Percentiles rank a stretch among this genome's conserved stretches.
These are phyloP conservation scores for Rhododendron williamsianum DNA, from an alignment of 148 eudicot species.

Conservation along the genomic window DNA sequence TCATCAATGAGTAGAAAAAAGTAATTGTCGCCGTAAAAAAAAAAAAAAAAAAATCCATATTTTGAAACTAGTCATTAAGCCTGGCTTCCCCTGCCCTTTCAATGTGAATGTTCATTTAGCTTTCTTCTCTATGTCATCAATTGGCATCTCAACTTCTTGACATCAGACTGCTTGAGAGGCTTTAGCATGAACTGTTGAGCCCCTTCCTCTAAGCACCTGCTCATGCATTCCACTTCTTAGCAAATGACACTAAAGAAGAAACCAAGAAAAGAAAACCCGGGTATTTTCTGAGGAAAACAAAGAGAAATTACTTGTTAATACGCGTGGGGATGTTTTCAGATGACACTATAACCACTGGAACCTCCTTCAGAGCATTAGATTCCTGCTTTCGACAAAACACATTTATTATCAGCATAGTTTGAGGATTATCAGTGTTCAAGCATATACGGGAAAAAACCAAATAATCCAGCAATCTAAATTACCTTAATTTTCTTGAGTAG, in stretches of 20 bases:
- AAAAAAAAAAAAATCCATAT: background rate
- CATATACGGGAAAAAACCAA: background rate
- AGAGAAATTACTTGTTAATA: constrained; percentile 44
- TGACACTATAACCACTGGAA: constrained; percentile 80
- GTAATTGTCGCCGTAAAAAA: background rate
- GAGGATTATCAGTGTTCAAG: background rate
- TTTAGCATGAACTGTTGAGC: constrained; percentile 70
- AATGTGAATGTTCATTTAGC: constrained; percentile 2
- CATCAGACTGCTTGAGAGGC: constrained; percentile 60
- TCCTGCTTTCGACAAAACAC: constrained; percentile 31
- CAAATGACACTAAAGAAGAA: background rate
- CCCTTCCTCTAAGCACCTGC: constrained; percentile 80
- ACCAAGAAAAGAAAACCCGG: background rate
- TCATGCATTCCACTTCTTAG: background rate
- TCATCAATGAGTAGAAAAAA: background rate
- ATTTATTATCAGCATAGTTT: background rate
- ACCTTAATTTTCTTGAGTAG: constrained; percentile 1
- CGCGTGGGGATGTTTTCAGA: constrained; percentile 72
- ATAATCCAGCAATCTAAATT: background rate
- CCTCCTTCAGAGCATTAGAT: constrained; percentile 55
- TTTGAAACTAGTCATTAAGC: background rate
- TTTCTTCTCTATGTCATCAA: constrained; percentile 24
- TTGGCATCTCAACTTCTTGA: constrained; percentile 44
- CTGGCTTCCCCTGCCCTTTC: background rate
- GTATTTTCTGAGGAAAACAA: background rate